These are phyloP conservation scores for Cordyceps cateniannulata DNA, from an alignment of 2,329 filamentous ascomycete species.

Conservation along the genomic window DNA sequence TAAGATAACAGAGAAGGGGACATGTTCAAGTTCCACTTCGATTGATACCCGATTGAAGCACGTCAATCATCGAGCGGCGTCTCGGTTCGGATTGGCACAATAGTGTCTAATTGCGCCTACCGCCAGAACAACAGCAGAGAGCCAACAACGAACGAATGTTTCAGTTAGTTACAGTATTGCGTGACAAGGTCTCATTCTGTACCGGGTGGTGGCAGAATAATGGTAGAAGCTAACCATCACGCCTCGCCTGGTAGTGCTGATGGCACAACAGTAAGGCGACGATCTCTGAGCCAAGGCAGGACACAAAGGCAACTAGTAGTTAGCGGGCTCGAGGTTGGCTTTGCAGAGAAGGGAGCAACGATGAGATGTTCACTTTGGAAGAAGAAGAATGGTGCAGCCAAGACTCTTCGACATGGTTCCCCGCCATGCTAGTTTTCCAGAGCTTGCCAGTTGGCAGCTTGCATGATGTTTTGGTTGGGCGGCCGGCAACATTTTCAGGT, in stretches of 20 bases:
- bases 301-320: neutral
- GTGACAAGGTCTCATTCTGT: neutral
- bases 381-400: neutral
- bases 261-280: neutral
- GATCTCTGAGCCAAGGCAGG: slow-evolving; percentile 1
- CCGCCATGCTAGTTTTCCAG: neutral
- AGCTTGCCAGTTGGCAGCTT: neutral
- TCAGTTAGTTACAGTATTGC: neutral
- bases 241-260: neutral
- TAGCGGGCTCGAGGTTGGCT: neutral
- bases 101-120: no score
- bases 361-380: neutral
- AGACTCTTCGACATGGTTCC: neutral
- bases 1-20: neutral
- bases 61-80: neutral
- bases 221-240: neutral
- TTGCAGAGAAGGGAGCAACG: neutral
- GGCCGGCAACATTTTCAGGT: neutral
- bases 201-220: neutral
- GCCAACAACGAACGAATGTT: neutral
- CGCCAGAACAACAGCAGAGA: neutral
- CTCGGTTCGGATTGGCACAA: no score
- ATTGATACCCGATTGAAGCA: neutral
- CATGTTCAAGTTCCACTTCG: no score
- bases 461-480: neutral